A percentile compares a stretch with the other conserved stretches of the same genome.
Conservation (phyloP, 805 yeast genomes). For the Myxozyma neotropica region DNA sequence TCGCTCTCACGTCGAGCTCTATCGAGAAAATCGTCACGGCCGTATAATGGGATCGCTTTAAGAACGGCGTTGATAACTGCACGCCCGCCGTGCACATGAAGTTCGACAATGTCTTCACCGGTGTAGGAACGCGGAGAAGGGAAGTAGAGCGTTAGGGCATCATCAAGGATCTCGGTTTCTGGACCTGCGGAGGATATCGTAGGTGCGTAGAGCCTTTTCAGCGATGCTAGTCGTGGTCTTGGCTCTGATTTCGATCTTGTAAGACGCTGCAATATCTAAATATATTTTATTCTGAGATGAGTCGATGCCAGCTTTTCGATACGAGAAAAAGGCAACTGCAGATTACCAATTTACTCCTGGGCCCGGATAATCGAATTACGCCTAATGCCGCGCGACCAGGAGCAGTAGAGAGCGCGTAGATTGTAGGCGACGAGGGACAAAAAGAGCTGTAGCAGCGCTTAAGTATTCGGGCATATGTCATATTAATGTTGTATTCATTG, state of each 20-base stretch:
- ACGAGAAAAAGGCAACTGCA: not conserved
- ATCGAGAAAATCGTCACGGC: constrained; percentile 14
- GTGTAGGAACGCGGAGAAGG: constrained; percentile 78
- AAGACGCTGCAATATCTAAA: constrained; percentile 29
- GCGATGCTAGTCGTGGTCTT: constrained; percentile 20
- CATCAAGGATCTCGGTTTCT: constrained; percentile 58
- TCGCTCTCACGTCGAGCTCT: not conserved
- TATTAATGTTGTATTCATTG: not conserved
- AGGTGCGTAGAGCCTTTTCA: constrained; percentile 23
- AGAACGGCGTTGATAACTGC: constrained; percentile 77
- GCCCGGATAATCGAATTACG: constrained; percentile 80
- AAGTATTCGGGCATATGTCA: not conserved
- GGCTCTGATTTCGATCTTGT: constrained; percentile 15
- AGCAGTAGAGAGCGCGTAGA: constrained; percentile 87
- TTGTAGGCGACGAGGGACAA: constrained; percentile 52
- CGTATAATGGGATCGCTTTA: constrained; percentile 52
- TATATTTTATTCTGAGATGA: no score
- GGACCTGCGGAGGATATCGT: constrained; percentile 7
- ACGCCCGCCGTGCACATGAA: constrained; percentile 93
- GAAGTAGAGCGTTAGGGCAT: constrained; percentile 72
- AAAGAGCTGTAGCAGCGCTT: not conserved
- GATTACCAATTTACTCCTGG: constrained; percentile 50
- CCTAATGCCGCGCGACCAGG: constrained; percentile 84
- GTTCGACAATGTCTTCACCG: constrained; percentile 86
- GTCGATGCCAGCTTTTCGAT: no score